These are phyloP conservation scores for Prunus mongolica DNA, from an alignment of 306 rosid species.

Conservation along the genomic window DNA sequence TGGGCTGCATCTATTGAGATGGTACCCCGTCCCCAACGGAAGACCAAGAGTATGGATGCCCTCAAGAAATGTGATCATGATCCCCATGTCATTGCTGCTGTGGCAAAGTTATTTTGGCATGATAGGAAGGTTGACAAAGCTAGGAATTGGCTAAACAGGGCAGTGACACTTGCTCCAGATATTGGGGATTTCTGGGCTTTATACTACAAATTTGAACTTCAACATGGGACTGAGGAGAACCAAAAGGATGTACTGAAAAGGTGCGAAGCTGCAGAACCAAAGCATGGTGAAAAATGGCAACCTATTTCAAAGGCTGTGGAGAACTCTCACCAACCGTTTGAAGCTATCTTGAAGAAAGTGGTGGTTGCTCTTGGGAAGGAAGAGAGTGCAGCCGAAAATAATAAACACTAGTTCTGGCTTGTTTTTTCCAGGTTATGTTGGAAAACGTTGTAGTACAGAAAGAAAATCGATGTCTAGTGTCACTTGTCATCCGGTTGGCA, in stretches of 20 bases:
- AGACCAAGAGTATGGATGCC: conserved; percentile 85
- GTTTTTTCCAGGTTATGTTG: neutral
- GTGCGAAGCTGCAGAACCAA: conserved; percentile 79
- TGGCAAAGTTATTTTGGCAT: conserved; percentile 82
- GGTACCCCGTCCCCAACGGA: conserved; percentile 93
- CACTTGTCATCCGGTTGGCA: neutral
- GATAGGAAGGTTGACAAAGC: conserved; percentile 95
- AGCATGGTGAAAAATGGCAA: conserved; percentile 96
- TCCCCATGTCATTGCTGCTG: conserved; percentile 81
- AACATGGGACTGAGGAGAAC: conserved; percentile 77
- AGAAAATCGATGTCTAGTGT: neutral
- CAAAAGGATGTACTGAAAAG: conserved; percentile 78
- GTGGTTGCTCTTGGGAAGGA: conserved; percentile 80
- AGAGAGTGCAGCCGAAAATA: conserved; percentile 66
- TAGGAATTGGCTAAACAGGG: conserved; percentile 80
- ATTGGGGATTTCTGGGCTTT: conserved; percentile 91
- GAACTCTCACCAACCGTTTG: conserved; percentile 81
- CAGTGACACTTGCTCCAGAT: conserved; percentile 90
- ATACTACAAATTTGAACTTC: conserved; percentile 83
- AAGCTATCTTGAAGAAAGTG: conserved; percentile 77
- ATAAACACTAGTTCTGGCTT: conserved; percentile 33
- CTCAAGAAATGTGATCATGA: conserved; percentile 89
- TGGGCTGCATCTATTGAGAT: conserved; percentile 92
- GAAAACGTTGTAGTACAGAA: neutral
- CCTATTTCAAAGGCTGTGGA: conserved; percentile 76